phyloP scores from a whole-genome alignment of 257 asterid species.

The Solanum sejunctum region DNA sequence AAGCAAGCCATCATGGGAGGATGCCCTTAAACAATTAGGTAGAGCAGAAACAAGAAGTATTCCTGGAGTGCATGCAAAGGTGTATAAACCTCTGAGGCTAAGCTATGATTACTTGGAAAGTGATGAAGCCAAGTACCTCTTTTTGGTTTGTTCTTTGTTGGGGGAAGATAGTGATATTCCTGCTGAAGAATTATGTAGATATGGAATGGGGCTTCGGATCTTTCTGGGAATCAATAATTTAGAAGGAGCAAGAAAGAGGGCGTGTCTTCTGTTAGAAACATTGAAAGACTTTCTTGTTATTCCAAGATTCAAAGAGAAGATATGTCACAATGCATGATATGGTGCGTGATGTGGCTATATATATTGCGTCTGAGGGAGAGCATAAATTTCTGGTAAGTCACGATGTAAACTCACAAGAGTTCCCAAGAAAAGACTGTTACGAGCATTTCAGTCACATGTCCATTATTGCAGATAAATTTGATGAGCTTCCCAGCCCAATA shows the following conservation, averaged over 20 bases:
- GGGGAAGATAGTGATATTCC: neutral
- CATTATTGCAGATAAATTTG: neutral
- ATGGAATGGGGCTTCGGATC: neutral
- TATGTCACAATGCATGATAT: slow-evolving; percentile 3
- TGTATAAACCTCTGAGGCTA: slow-evolving; percentile 1
- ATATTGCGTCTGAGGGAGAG: slow-evolving; percentile 1
- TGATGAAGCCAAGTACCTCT: neutral
- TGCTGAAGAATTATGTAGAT: neutral
- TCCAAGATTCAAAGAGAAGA: neutral
- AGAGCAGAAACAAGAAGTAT: neutral
- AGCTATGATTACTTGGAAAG: slow-evolving; percentile 8
- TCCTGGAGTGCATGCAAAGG: neutral
- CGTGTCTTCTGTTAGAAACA: neutral
- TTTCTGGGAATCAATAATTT: neutral
- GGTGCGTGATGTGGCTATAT: neutral
- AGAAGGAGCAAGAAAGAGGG: neutral
- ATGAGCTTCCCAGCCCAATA: neutral
- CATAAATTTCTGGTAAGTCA: neutral
- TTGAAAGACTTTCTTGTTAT: neutral
- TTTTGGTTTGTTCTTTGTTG: slow-evolving; percentile 5
- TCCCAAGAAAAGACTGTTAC: neutral
- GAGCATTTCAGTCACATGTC: neutral
- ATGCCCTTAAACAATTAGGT: neutral
- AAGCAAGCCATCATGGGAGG: neutral
- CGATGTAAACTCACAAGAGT: neutral